Conservation (phyloP, 78 protist species). For the Planoprotostelium fungivorum region DNA sequence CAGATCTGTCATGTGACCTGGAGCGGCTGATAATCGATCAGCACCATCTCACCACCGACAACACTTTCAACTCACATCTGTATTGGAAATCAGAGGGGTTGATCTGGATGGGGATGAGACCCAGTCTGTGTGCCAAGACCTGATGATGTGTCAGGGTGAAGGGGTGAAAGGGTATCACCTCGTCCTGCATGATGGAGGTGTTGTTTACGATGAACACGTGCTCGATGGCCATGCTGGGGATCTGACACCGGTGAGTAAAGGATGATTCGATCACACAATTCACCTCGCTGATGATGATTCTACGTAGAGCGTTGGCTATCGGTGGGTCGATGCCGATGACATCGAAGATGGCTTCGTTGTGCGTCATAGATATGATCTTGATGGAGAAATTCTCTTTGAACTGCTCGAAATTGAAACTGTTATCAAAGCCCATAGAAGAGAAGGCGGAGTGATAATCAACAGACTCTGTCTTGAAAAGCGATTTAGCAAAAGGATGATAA, state of each 20-base stretch:
- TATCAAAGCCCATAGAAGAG: constrained; percentile 58
- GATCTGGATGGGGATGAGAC: constrained; percentile 80
- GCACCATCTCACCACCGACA: neutral
- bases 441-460: constrained; percentile 17
- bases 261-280: neutral
- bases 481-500: too few species aligned
- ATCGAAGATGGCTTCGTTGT: constrained; percentile 72
- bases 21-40: neutral
- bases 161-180: constrained; percentile 54
- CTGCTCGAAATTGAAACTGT: constrained; percentile 56
- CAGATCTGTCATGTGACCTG: constrained; percentile 26
- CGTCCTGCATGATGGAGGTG: constrained; percentile 90
- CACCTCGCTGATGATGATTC: constrained; percentile 85
- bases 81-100: constrained; percentile 72
- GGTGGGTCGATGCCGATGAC: constrained; percentile 83
- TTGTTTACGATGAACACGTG: constrained; percentile 74
- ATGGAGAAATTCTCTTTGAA: constrained; percentile 58
- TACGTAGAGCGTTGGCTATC: constrained; percentile 90
- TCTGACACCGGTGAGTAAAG: neutral
- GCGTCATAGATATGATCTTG: constrained; percentile 31
- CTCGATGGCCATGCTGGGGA: constrained; percentile 95
- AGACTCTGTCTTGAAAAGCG: neutral
- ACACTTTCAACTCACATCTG: constrained; percentile 9
- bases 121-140: constrained; percentile 77
- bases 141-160: neutral